These are phyloP conservation scores for Solanum hybrid DNA, from an alignment of 305 asterid genomes.

Conservation along the genomic window DNA sequence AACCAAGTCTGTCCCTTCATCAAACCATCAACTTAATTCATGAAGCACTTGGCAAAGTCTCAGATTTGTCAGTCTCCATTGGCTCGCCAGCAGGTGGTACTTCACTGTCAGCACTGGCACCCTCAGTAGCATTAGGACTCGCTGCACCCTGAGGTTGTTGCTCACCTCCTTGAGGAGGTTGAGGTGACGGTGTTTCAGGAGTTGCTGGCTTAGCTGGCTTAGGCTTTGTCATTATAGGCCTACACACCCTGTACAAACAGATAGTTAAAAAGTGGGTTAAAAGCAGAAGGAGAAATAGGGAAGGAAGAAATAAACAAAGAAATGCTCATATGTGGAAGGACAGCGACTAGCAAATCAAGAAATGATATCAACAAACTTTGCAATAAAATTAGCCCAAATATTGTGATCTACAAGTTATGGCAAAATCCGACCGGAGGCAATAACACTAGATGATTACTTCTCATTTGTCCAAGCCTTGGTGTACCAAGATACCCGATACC, in stretches of 20 bases:
- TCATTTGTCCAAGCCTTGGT: neutral
- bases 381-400: neutral
- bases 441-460: neutral
- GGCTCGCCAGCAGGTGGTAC: constrained; percentile 40
- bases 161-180: constrained; percentile 45
- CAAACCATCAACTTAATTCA: neutral
- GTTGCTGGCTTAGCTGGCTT: constrained; percentile 68
- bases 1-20: neutral
- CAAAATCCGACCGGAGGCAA: neutral
- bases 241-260: constrained; percentile 44
- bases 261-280: neutral
- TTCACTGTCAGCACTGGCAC: constrained; percentile 21
- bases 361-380: neutral
- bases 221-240: constrained; percentile 78
- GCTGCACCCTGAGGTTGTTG: constrained; percentile 33
- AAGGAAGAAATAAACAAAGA: neutral
- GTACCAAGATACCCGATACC: neutral
- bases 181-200: constrained; percentile 46
- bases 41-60: constrained; percentile 3
- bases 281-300: neutral
- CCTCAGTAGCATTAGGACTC: constrained; percentile 16
- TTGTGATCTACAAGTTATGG: neutral
- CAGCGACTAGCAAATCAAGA: neutral
- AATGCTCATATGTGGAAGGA: neutral
- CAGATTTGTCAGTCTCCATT: constrained; percentile 50